Conservation (phyloP, 352 stramenopile species). For the Phytophthora pluvialis region DNA sequence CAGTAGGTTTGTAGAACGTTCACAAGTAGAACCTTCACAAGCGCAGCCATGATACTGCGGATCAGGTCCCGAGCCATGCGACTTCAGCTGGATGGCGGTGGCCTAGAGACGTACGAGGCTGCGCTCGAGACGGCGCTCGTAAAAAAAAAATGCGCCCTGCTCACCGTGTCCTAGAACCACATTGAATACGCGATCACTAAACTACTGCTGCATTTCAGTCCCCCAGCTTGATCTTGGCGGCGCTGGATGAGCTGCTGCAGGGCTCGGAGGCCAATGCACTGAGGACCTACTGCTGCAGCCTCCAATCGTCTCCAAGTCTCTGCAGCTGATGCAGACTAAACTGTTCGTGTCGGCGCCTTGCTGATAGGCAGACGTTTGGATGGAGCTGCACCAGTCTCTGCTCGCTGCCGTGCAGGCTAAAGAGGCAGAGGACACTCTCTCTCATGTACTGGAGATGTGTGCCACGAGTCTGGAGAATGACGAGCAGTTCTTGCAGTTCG, state of each 20-base stretch:
- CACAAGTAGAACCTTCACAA: no score
- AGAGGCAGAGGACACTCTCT: constrained; percentile 14
- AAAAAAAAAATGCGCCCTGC: no score
- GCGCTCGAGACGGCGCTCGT: no score
- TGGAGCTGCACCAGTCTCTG: constrained; percentile 41
- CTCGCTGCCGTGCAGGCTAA: constrained; percentile 24
- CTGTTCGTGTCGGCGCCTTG: constrained; percentile 42
- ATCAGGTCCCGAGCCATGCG: no score
- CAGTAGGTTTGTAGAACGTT: no score
- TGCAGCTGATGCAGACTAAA: constrained; percentile 47
- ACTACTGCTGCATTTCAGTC: no score
- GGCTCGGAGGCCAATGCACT: constrained; percentile 18
- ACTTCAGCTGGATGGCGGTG: no score
- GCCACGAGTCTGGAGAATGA: constrained; percentile 30
- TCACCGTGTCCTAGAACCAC: no score
- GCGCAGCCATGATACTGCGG: no score
- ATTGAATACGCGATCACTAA: no score
- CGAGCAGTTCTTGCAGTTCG: constrained; percentile 42
- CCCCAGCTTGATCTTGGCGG: constrained; percentile 11
- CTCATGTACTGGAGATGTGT: constrained; percentile 40
- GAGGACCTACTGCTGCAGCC: constrained; percentile 6
- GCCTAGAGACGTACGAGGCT: no score
- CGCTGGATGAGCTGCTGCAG: constrained; percentile 33
- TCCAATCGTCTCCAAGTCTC: constrained; percentile 13
- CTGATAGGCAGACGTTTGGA: constrained; percentile 24